These are phyloP conservation scores for Novymonas esmeraldas DNA, from an alignment of 208 protist genomes.

Conservation along the genomic window DNA sequence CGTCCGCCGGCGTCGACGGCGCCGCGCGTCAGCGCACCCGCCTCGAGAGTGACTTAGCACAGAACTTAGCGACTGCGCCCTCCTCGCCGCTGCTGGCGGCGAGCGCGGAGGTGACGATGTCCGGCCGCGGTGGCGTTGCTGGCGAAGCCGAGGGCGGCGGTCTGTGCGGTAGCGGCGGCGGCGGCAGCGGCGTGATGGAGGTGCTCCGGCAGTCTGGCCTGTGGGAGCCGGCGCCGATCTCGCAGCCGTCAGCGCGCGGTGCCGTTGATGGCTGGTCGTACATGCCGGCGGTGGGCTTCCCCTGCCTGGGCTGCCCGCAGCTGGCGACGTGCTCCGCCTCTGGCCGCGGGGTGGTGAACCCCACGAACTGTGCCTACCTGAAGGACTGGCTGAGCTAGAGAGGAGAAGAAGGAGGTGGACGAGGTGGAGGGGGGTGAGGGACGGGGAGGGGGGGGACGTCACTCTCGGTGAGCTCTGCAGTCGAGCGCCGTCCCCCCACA, in stretches of 20 bases:
- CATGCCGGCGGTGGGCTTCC: slow-evolving; percentile 76
- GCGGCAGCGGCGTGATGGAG: slow-evolving; percentile 9
- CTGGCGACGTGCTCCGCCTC: slow-evolving; percentile 54
- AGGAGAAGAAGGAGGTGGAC: not conserved
- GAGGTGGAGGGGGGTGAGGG: not conserved
- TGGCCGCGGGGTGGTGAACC: slow-evolving; percentile 55
- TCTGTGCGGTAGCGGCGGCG: too few species aligned
- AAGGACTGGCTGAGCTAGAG: slow-evolving; percentile 51
- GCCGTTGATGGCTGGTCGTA: slow-evolving; percentile 51
- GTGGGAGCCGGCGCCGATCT: slow-evolving; percentile 38
- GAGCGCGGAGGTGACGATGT: not conserved
- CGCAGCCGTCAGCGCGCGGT: slow-evolving; percentile 28
- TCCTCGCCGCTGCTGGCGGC: slow-evolving; percentile 2
- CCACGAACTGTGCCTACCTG: slow-evolving; percentile 55
- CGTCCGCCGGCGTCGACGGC: not conserved
- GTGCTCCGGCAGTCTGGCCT: slow-evolving; percentile 9
- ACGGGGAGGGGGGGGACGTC: not conserved
- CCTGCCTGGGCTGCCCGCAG: slow-evolving; percentile 80
- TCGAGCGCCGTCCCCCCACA: not conserved
- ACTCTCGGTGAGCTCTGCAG: not conserved
- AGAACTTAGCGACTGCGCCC: not conserved
- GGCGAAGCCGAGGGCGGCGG: slow-evolving; percentile 14
- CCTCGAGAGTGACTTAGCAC: slow-evolving; percentile 1
- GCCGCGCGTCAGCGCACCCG: slow-evolving; percentile 7
- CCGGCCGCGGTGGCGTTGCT: not conserved